A percentile compares a stretch with the other conserved stretches of the same genome.
phyloP scores from a whole-genome alignment of 73 alveolate species.

The Symbiodinium natans region DNA sequence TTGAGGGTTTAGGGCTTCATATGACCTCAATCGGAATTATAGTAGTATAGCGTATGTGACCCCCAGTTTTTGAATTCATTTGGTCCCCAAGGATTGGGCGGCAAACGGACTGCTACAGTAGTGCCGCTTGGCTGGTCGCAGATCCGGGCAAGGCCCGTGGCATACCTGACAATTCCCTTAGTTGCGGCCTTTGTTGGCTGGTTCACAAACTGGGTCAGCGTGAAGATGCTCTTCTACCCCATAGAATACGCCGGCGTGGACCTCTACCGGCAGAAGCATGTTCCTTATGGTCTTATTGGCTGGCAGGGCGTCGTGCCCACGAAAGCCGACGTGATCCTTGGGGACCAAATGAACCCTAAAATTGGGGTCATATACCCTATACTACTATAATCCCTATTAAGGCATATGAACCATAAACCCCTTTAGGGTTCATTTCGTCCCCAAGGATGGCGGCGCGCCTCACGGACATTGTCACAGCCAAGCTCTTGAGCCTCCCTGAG shows the following conservation, averaged over 20 bases:
- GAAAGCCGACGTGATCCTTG: not conserved
- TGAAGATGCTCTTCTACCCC: constrained; percentile 17
- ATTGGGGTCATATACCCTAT: too few relatives aligned
- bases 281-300: constrained; percentile 21
- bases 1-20: too few relatives aligned
- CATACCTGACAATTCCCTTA: constrained; percentile 20
- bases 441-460: constrained; percentile 32
- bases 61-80: too few relatives aligned
- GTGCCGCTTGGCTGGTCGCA: constrained; percentile 15
- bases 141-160: not conserved
- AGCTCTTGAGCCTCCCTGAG: constrained; percentile 23
- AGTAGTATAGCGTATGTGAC: too few relatives aligned
- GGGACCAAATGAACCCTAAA: too few relatives aligned
- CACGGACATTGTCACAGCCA: constrained; percentile 20
- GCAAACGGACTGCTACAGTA: not conserved
- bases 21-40: too few relatives aligned
- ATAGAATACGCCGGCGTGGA: not conserved
- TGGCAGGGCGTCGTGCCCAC: constrained; percentile 42
- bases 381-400: too few relatives aligned
- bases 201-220: constrained; percentile 36
- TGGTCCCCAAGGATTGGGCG: not conserved
- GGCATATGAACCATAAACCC: too few relatives aligned
- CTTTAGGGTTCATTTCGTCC: too few relatives aligned
- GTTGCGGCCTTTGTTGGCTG: constrained; percentile 20
- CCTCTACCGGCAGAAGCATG: constrained; percentile 30